Base-by-base conservation (phyloP, 768 basidiomycete species). In the Pleurotus eryngii region DNA sequence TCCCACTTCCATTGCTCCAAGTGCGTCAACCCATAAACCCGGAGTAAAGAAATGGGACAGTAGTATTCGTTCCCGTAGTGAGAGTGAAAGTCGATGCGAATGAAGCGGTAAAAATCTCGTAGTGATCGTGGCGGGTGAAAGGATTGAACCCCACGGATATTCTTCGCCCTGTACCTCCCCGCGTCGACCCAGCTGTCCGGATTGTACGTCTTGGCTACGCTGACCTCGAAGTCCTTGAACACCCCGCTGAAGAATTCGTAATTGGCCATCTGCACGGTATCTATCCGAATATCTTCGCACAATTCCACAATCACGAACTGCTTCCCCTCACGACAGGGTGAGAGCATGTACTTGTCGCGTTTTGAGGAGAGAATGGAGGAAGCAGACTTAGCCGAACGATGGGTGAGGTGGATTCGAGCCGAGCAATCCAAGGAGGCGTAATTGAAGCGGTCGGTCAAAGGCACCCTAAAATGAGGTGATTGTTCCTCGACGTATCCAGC, bases 201-300 rank as follows among this genome's bases (percentile, higher is more conserved):
- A 6, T 81, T 80, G 61, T 89, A 89, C 7, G 87, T 91, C 62
- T 95, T 97, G 1, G 93, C 86, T 9, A 82, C 93, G 69, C 89
- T 90, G 47, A 98, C 86, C 4, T 81, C 81, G 60, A 98, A 89
- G 56, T 96, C 92, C 71, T 90, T 90, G 76, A 98, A 95, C 12
- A 97, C 90, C 1, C 95, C 95, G 61, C 90, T 92, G 73, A 98
- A 99, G 75, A 98, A 98, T 74, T 99, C 96, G 67, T 92, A 97
- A 67, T 98, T 96, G 58, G 95, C 95, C 15, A 99, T 75, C 68
- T 98, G 95, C 46, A 98, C 87, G 0, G 94, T 96, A 68, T 98
- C 96, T 64, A 98, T 95, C 46, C 92, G 78, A 60, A 99, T 94
- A 69, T 98, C 97, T 62, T 98, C 96, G 74, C 97, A 99, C 14